Evolutionary conservation across 2,329 filamentous ascomycete species (phyloP), one percentile per base, ranked within the genome.

Genomic region (Monilinia vaccinii-corymbosi): DNA sequence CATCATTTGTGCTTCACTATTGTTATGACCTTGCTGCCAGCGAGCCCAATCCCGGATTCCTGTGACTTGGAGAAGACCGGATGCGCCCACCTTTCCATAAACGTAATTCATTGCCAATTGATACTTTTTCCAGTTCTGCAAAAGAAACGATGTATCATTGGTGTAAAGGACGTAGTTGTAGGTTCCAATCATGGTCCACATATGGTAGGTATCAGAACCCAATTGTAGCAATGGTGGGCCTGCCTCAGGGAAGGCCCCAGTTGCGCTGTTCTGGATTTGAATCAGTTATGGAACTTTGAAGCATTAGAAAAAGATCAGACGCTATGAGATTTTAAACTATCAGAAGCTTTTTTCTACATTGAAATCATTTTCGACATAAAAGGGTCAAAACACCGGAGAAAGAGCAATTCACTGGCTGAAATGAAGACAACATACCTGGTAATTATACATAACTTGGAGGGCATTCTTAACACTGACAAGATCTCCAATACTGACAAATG

Each of bases 151-250:
- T 2, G 77, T 72, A 60, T 85, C 79, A 38, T 79, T 79, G 1
- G 78, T 79, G 64, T 78, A 84, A 2, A 84, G 73, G 45, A 82
- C 74, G 64, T 84, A 85, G 60, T 83, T 81, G 67, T 81, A 81
- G 8, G 78, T 79, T 11, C 81, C 80, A 48, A 85, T 79, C 73
- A 85, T 77, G 1, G 78, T 79, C 74, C 79, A 81, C 68, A 83
- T 75, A 50, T 85, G 81, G 65, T 85, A 85, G 0, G 82, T 84
- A 61, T 79, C 80, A 25, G 69, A 64, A 2, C 70, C 64, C 9
- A 62, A 28, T 40, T 67, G 64, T 7, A 66, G 51, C 13, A 69
- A 51, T 3, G 67, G 66, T 21, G 66, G 65, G 0, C 67, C 66
- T n/a, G 66, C 67, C 58, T 67, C 64, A 18, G 66, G 66, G n/a